Evolutionary conservation across 2,329 filamentous ascomycete species (phyloP).

Genomic region (Penicillium sp.): DNA sequence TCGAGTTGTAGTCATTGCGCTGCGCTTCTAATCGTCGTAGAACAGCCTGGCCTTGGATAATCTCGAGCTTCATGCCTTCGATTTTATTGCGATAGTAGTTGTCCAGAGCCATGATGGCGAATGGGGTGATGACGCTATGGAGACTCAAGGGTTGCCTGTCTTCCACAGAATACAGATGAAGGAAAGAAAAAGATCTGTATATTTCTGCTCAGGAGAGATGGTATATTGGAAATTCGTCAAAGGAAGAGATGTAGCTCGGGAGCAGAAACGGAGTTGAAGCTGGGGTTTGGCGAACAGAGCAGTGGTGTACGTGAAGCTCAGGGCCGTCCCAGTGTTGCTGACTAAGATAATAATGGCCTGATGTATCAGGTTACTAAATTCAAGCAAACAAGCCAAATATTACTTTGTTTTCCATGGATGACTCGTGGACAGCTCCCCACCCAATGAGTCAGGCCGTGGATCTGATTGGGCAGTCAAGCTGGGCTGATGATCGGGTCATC

Average conservation of each 20-base stretch:
- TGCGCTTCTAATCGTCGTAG: conserved; percentile 93
- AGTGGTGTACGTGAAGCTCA: conserved; percentile 12
- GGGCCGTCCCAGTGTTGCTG: conserved; percentile 12
- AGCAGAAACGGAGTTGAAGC: conserved; percentile 3
- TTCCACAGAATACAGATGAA: neutral
- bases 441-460: conserved; percentile 11
- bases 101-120: conserved; percentile 87
- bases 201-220: neutral
- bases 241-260: neutral
- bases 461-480: conserved; percentile 17
- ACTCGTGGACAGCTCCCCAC: conserved; percentile 18
- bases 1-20: conserved; percentile 98
- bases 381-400: conserved; percentile 9
- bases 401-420: neutral
- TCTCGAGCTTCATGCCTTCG: conserved; percentile 99
- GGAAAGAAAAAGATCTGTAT: neutral
- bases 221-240: neutral
- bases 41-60: conserved; percentile 96
- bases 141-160: conserved; percentile 11
- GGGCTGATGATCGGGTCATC: conserved; percentile 18
- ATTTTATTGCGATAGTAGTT: conserved; percentile 99
- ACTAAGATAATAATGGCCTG: conserved; percentile 12
- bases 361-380: neutral
- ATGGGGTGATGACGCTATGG: conserved; percentile 28
- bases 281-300: conserved; percentile 3